Evolutionary conservation across 2,329 filamentous ascomycete species (phyloP).

Genomic region (Colletotrichum coccodes): DNA sequence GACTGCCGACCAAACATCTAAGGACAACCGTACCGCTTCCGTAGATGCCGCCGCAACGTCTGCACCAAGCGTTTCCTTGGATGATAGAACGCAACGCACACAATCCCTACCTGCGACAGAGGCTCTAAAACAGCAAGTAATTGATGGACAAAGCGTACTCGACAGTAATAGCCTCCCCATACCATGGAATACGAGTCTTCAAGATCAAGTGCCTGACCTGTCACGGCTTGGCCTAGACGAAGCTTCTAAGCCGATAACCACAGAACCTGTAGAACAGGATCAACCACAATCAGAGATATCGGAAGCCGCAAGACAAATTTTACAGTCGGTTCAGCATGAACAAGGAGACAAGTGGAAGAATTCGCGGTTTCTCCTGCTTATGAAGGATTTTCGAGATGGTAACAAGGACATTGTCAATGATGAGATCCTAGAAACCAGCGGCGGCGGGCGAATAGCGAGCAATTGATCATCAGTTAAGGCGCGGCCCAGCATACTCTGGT

Average conservation of each 20-base stretch:
- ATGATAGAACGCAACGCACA: not conserved
- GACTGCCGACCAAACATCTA: not conserved
- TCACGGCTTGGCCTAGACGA: not conserved
- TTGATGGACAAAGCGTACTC: too few species aligned
- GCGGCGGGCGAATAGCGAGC: not conserved
- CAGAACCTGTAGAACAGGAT: not conserved
- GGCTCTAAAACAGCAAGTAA: not conserved
- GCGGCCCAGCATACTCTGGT: not conserved
- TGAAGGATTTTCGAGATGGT: slow-evolving; percentile 57
- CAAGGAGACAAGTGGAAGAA: slow-evolving; percentile 58
- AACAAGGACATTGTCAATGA: slow-evolving; percentile 55
- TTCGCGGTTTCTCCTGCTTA: slow-evolving; percentile 54
- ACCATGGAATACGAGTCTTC: not conserved
- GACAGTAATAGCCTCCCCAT: not conserved
- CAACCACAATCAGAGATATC: slow-evolving; percentile 44
- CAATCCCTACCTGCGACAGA: not conserved
- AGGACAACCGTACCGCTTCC: not conserved
- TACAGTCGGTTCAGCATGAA: slow-evolving; percentile 56
- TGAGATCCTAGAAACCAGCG: slow-evolving; percentile 46
- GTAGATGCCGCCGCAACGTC: not conserved
- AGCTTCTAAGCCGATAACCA: not conserved
- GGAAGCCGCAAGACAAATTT: slow-evolving; percentile 53
- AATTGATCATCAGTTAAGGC: not conserved
- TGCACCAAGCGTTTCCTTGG: not conserved
- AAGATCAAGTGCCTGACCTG: not conserved